These are phyloP conservation scores for Clavulina sp. DNA, from an alignment of 768 basidiomycete species.

Conservation along the genomic window DNA sequence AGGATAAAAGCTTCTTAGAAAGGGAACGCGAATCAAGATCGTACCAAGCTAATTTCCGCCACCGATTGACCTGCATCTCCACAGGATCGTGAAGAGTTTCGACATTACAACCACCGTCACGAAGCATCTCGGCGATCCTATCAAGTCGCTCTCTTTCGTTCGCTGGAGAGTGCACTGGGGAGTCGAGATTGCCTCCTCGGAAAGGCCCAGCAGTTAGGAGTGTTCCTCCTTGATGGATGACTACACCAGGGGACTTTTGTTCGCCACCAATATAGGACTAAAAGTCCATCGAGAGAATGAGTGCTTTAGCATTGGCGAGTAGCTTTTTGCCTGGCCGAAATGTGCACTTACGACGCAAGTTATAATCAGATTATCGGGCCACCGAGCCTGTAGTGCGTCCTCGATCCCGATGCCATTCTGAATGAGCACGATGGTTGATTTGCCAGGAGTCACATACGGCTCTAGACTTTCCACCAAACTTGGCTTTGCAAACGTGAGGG, in stretches of 20 bases:
- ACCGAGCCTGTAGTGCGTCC: constrained; percentile 15
- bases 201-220: constrained; percentile 17
- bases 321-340: too few species aligned
- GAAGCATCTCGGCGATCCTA: constrained; percentile 13
- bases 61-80: constrained; percentile 18
- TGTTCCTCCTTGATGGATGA: constrained; percentile 19
- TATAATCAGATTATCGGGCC: constrained; percentile 12
- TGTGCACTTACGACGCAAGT: constrained; percentile 17
- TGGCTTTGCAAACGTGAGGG: constrained; percentile 15
- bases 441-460: constrained; percentile 6
- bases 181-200: constrained; percentile 5
- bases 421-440: constrained; percentile 16
- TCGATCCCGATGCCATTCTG: constrained; percentile 20
- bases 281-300: too few species aligned
- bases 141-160: too few species aligned
- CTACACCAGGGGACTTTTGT: constrained; percentile 14
- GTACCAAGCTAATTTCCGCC: constrained; percentile 20
- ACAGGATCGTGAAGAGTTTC: too few species aligned
- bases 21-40: too few species aligned
- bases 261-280: too few species aligned
- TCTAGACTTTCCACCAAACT: constrained; percentile 13
- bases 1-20: too few species aligned
- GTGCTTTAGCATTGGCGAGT: too few species aligned
- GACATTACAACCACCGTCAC: constrained; percentile 16
- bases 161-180: constrained; percentile 3